Conservation (phyloP, 139 green algal genomes). For the Chlamydomonas applanata region DNA sequence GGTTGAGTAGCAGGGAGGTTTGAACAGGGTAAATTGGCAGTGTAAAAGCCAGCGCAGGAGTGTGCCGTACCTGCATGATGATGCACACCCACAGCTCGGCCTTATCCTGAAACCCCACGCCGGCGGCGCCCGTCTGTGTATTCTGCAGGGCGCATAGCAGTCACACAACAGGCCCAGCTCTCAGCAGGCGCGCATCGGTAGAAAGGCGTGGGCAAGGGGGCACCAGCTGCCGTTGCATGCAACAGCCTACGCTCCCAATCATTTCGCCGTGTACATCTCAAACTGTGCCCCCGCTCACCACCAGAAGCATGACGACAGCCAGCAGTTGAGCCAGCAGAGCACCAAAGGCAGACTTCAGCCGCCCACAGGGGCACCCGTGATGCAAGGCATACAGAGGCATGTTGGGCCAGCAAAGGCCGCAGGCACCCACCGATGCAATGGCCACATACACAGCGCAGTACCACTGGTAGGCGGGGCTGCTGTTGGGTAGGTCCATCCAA, state of each 20-base stretch:
- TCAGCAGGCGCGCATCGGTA: too few species aligned
- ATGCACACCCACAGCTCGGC: slow-evolving; percentile 2
- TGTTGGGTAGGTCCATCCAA: slow-evolving; percentile 22
- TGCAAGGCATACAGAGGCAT: not conserved
- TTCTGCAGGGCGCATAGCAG: not conserved
- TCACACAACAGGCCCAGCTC: not conserved
- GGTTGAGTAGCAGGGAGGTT: not conserved
- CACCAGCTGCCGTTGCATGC: too few species aligned
- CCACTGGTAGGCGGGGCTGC: slow-evolving; percentile 23
- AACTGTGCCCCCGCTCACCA: too few species aligned
- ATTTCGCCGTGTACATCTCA: not conserved
- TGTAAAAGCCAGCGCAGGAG: not conserved
- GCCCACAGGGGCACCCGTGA: too few species aligned
- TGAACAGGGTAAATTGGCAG: not conserved
- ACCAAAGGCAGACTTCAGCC: too few species aligned
- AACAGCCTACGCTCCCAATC: not conserved
- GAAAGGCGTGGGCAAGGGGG: not conserved
- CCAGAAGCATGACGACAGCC: too few species aligned
- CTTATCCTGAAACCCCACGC: not conserved
- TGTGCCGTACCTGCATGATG: slow-evolving; percentile 5
- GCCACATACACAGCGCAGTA: slow-evolving; percentile 30
- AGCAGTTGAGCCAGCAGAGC: too few species aligned
- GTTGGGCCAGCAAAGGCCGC: not conserved
- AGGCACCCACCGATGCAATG: slow-evolving; percentile 30
- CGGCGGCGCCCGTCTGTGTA: not conserved